Conservation (phyloP, 164 flowering plant genomes). For the Tinospora cordifolia region DNA sequence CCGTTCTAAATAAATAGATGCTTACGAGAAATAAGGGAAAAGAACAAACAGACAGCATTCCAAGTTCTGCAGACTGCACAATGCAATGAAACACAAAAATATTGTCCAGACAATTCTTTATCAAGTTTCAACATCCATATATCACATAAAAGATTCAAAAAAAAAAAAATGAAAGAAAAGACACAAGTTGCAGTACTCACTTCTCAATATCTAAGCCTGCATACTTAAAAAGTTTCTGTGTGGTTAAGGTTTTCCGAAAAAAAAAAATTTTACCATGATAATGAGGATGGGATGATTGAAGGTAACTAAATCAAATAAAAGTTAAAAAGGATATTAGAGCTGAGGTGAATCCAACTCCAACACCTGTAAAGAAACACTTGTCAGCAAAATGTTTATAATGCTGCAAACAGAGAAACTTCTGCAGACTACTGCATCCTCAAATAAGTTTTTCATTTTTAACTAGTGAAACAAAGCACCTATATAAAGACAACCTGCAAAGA, state of each 20-base stretch:
- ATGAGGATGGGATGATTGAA: not conserved
- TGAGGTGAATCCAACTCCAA: slow-evolving; percentile 96
- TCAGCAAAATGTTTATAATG: slow-evolving; percentile 11
- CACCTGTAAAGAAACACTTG: slow-evolving; percentile 46
- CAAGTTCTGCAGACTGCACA: slow-evolving; percentile 88
- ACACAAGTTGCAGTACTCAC: slow-evolving; percentile 37
- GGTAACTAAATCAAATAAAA: slow-evolving; percentile 6
- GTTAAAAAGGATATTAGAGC: slow-evolving; percentile 90
- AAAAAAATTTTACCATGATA: slow-evolving; percentile 5
- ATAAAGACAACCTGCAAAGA: no score
- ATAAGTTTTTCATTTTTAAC: no score
- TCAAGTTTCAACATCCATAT: not conserved
- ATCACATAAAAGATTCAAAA: no score
- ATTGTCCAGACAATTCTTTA: not conserved
- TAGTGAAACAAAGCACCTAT: not conserved
- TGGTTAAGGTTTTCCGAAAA: slow-evolving; percentile 52
- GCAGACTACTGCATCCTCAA: no score
- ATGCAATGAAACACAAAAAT: slow-evolving; percentile 2
- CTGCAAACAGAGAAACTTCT: not conserved
- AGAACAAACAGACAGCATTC: slow-evolving; percentile 98
- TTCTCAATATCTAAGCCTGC: slow-evolving; percentile 96
- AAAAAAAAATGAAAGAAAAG: not conserved
- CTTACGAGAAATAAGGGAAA: slow-evolving; percentile 99
- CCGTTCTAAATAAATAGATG: slow-evolving; percentile 4
- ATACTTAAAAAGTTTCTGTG: slow-evolving; percentile 86